phyloP scores from a whole-genome alignment of 148 eudicot species.

The Linanthus parryae region DNA sequence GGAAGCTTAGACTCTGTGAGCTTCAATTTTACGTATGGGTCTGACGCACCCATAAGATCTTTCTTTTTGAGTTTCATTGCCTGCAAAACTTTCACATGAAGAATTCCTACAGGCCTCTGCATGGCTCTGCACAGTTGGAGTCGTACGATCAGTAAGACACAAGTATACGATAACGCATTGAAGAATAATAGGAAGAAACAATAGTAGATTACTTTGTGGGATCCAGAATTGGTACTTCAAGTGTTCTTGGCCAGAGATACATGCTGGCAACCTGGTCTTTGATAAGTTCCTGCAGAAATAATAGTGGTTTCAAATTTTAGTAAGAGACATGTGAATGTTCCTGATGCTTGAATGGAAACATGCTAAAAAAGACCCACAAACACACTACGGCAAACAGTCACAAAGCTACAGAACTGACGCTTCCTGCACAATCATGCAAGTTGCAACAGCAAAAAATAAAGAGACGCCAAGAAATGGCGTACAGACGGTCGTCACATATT shows the following conservation, averaged over 20 bases:
- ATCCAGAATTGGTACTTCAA: constrained; percentile 80
- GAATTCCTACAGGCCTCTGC: constrained; percentile 78
- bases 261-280: constrained; percentile 87
- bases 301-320: too few species aligned
- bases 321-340: neutral
- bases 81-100: constrained; percentile 68
- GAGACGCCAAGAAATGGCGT: too few species aligned
- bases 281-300: constrained; percentile 54
- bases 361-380: too few species aligned
- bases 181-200: too few species aligned
- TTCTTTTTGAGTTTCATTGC: constrained; percentile 78
- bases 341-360: neutral
- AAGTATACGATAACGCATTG: too few species aligned
- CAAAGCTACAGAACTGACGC: too few species aligned
- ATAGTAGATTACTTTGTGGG: constrained; percentile 59
- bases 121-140: constrained; percentile 49
- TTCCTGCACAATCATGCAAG: too few species aligned
- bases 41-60: constrained; percentile 81
- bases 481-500: too few species aligned
- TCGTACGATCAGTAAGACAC: too few species aligned
- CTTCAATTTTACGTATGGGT: constrained; percentile 81
- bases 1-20: constrained; percentile 77
- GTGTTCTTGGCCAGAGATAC: constrained; percentile 94
- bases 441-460: too few species aligned
- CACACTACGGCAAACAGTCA: too few species aligned